Percentiles rank a stretch among this genome's conserved stretches.
These are phyloP conservation scores for Letharia columbiana DNA, from an alignment of 495 filamentous ascomycete genomes.

Conservation along the genomic window DNA sequence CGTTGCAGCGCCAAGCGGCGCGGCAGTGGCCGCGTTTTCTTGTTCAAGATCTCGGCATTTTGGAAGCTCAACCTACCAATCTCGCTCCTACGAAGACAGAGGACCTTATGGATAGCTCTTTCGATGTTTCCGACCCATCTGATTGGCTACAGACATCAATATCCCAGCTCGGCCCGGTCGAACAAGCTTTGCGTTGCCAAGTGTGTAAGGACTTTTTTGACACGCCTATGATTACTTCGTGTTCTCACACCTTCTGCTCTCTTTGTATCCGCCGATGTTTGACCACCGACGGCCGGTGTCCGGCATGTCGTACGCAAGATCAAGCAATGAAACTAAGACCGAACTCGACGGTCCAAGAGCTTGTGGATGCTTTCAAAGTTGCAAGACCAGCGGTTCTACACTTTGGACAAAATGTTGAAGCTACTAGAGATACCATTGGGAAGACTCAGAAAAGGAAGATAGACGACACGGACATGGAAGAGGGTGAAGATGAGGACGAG, in stretches of 20 bases:
- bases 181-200: constrained; percentile 83
- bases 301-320: constrained; percentile 64
- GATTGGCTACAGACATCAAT: constrained; percentile 87
- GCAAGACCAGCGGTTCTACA: constrained; percentile 54
- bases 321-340: constrained; percentile 76
- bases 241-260: constrained; percentile 95
- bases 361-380: constrained; percentile 68
- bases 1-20: not conserved
- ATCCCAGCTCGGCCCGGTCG: constrained; percentile 61
- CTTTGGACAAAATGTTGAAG: constrained; percentile 42
- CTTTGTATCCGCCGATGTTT: constrained; percentile 84
- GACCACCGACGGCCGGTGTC: constrained; percentile 73
- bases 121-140: constrained; percentile 74
- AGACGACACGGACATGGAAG: constrained; percentile 39
- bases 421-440: constrained; percentile 18
- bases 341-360: constrained; percentile 74
- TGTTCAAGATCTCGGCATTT: too few relatives aligned
- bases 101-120: constrained; percentile 37
- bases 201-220: constrained; percentile 97
- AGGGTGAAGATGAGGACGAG: constrained; percentile 28
- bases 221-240: constrained; percentile 88
- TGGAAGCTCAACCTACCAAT: not conserved
- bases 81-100: not conserved
- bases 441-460: constrained; percentile 44
- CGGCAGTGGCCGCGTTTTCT: not conserved